phyloP scores from a whole-genome alignment of 768 basidiomycete genomes.

The Pilatotrama ljubarskyi region DNA sequence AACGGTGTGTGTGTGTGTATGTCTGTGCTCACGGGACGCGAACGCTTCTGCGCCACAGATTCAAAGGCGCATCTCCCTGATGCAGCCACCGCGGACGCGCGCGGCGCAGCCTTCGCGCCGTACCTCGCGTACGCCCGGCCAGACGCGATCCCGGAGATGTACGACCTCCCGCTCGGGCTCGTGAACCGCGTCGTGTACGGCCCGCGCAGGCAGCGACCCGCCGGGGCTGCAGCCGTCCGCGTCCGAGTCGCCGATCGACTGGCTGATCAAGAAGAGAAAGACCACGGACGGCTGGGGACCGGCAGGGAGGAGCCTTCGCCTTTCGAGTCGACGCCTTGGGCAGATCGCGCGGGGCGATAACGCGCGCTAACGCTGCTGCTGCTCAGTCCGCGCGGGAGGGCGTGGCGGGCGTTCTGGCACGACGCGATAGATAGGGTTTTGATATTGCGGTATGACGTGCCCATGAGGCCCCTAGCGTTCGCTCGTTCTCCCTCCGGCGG shows the following conservation, averaged over 20 bases:
- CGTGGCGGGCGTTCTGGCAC: neutral
- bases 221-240: too few relatives aligned
- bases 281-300: too few relatives aligned
- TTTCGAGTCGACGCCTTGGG: neutral
- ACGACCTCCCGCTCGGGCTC: constrained; percentile 81
- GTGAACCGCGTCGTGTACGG: constrained; percentile 75
- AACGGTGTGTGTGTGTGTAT: too few relatives aligned
- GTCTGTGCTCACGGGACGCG: constrained; percentile 17
- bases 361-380: neutral
- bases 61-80: constrained; percentile 52
- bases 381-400: neutral
- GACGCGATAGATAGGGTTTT: constrained; percentile 4
- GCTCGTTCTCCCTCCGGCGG: neutral
- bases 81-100: neutral
- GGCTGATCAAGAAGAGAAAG: neutral
- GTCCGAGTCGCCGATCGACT: too few relatives aligned
- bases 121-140: constrained; percentile 51
- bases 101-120: constrained; percentile 25
- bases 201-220: neutral
- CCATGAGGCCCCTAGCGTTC: neutral
- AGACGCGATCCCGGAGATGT: constrained; percentile 60
- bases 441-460: constrained; percentile 15
- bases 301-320: too few relatives aligned
- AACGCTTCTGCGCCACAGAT: constrained; percentile 44
- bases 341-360: constrained; percentile 10